Conservation (phyloP, 768 basidiomycete species). For the Jaapia argillacea region DNA sequence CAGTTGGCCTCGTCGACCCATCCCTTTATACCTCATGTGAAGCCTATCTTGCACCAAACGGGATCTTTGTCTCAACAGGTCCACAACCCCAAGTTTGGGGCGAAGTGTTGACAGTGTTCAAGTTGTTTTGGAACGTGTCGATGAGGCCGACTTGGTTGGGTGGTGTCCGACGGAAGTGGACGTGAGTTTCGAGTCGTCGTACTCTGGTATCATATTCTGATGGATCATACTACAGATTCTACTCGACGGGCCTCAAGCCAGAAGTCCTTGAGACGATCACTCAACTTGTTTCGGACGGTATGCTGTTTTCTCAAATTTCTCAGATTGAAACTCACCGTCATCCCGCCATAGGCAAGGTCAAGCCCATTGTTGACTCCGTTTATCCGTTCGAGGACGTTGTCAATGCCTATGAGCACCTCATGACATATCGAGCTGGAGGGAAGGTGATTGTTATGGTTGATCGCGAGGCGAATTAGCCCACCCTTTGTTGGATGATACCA, state of each 20-base stretch:
- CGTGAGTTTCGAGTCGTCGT: constrained; percentile 23
- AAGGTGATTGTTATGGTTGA: constrained; percentile 55
- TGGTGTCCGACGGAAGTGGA: constrained; percentile 35
- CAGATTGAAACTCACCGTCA: not conserved
- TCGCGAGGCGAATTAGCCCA: not conserved
- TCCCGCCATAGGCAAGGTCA: constrained; percentile 37
- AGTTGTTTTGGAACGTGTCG: constrained; percentile 21
- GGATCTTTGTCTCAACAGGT: constrained; percentile 44
- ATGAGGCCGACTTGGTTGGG: constrained; percentile 41
- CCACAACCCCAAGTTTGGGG: constrained; percentile 27
- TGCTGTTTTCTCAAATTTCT: not conserved
- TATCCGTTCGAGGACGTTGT: constrained; percentile 44
- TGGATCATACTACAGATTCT: too few species aligned
- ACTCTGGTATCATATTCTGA: too few species aligned
- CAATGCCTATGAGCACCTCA: constrained; percentile 51
- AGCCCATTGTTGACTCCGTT: constrained; percentile 49
- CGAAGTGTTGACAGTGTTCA: constrained; percentile 23
- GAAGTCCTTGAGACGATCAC: constrained; percentile 5
- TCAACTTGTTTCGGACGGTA: constrained; percentile 37
- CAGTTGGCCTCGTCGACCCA: constrained; percentile 38
- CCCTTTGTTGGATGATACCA: too few species aligned
- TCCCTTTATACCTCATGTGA: constrained; percentile 38
- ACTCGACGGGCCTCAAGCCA: not conserved
- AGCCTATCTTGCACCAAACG: constrained; percentile 44
- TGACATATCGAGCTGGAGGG: constrained; percentile 47